Evolutionary conservation across 228 moss, liverwort and hornwort species (phyloP).

Genomic region (Sphagnum fallax): DNA sequence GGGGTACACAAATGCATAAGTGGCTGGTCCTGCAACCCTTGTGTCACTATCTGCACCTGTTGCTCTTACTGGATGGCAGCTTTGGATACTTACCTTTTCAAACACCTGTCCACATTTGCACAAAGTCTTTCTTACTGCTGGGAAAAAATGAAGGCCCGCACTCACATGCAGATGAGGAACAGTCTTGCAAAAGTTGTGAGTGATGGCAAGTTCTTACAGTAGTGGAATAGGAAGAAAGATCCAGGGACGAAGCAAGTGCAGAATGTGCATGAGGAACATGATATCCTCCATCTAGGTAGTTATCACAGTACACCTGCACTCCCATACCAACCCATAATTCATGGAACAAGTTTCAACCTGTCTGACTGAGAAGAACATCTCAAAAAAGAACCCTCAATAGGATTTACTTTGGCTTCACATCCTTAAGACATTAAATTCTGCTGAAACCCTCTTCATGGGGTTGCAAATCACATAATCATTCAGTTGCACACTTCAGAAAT

Average conservation of each 20-base stretch:
- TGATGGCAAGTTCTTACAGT: conserved; percentile 24
- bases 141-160: no score
- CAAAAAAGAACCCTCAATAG: no score
- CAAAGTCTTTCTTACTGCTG: background rate
- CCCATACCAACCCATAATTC: background rate
- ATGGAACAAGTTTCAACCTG: no score
- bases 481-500: no score
- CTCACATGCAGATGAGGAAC: no score
- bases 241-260: conserved; percentile 69
- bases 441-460: no score
- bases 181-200: no score
- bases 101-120: conserved; percentile 28
- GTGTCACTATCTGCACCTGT: conserved; percentile 18
- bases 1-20: conserved; percentile 83
- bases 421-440: no score
- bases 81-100: conserved; percentile 89
- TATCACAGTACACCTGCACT: conserved; percentile 83
- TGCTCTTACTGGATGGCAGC: conserved; percentile 40
- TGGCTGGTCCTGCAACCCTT: conserved; percentile 39
- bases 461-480: no score
- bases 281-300: conserved; percentile 94
- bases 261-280: conserved; percentile 81
- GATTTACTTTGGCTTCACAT: no score
- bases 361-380: no score
- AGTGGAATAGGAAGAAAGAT: conserved; percentile 67